Evolutionary conservation across 305 asterid genomes (phyloP).

Genomic region (Fraxinus velutina): DNA sequence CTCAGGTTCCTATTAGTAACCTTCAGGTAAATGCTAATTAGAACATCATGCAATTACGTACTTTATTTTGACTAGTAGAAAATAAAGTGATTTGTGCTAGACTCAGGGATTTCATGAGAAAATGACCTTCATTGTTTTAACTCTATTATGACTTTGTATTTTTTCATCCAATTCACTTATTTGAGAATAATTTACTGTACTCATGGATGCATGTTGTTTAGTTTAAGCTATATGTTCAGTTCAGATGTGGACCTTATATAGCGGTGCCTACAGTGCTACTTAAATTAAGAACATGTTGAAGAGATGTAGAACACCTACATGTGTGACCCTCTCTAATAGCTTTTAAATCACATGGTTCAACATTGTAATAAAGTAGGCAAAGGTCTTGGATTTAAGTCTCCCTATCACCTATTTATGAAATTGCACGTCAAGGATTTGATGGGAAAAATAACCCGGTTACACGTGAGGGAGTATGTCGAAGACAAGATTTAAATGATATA

Average conservation of each 20-base stretch:
- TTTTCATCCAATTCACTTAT: not conserved
- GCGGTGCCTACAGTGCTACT: not conserved
- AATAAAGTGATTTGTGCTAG: not conserved
- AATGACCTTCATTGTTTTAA: not conserved
- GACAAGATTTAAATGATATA: not conserved
- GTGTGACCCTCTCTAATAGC: not conserved
- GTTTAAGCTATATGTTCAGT: not conserved
- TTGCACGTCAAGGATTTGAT: not conserved
- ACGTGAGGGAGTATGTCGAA: not conserved
- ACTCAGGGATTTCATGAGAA: not conserved
- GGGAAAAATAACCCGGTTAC: not conserved
- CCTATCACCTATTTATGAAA: not conserved
- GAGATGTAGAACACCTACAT: not conserved
- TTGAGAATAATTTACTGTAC: not conserved
- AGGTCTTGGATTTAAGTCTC: not conserved
- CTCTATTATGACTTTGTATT: conserved; percentile 1
- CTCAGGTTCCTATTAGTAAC: not conserved
- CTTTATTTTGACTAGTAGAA: not conserved
- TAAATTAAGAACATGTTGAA: not conserved
- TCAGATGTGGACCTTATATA: not conserved
- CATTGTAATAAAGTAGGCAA: not conserved
- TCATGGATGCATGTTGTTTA: not conserved
- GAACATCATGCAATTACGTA: not conserved
- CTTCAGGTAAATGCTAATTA: not conserved
- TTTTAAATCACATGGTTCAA: not conserved